A percentile compares a stretch with the other conserved stretches of the same genome.
These are phyloP conservation scores for Vishniacozyma victoriae DNA, from an alignment of 768 basidiomycete genomes.

Conservation along the genomic window DNA sequence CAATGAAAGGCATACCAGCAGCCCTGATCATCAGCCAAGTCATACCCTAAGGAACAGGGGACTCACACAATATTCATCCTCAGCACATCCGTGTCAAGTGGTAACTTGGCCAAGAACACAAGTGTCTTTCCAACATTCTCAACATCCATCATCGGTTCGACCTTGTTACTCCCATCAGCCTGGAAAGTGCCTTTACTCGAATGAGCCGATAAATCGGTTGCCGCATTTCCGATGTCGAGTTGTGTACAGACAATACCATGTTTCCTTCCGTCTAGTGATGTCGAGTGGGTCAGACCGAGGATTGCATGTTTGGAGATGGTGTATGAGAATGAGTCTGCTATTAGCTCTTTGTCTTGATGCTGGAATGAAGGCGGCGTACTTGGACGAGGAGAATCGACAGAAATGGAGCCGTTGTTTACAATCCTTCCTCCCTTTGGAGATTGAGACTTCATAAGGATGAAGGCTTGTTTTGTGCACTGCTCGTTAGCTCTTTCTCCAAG, in stretches of 20 bases:
- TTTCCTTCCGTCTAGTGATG: constrained; percentile 67
- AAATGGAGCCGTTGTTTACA: constrained; percentile 68
- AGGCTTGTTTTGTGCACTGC: constrained; percentile 65
- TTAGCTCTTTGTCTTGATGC: background rate
- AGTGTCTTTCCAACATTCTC: constrained; percentile 66
- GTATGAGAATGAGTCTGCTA: constrained; percentile 54
- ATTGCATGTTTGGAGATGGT: constrained; percentile 77
- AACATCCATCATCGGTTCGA: constrained; percentile 66
- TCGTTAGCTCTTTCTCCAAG: too few relatives aligned
- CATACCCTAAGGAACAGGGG: too few relatives aligned
- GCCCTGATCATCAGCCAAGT: constrained; percentile 27
- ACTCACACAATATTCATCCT: constrained; percentile 69
- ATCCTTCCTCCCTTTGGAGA: constrained; percentile 70
- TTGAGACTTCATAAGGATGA: constrained; percentile 67
- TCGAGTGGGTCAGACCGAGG: constrained; percentile 66
- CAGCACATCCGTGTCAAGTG: constrained; percentile 63
- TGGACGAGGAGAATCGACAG: constrained; percentile 42
- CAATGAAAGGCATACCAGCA: constrained; percentile 43
- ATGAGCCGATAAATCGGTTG: constrained; percentile 56
- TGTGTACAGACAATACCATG: constrained; percentile 72
- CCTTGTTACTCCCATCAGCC: constrained; percentile 57
- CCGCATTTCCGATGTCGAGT: constrained; percentile 78
- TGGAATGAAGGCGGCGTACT: constrained; percentile 25
- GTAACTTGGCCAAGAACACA: constrained; percentile 65
- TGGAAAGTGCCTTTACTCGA: constrained; percentile 58